Percentiles rank a stretch among this genome's conserved stretches.
Conservation (phyloP, 192 early-diverging fungal species). For the Podila clonocystis region DNA sequence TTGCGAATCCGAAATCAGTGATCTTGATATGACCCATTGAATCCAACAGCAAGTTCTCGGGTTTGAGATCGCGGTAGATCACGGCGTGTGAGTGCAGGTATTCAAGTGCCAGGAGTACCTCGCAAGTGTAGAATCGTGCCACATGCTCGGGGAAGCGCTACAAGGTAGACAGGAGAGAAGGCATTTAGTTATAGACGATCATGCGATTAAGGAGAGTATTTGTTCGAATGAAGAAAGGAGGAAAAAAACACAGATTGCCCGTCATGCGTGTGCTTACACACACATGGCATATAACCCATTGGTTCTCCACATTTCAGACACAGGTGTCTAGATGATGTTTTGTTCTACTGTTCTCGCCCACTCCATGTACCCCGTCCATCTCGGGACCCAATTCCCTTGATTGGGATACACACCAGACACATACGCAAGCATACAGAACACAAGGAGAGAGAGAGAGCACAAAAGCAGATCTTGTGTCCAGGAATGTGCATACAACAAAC, state of each 20-base stretch:
- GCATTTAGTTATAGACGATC: not conserved
- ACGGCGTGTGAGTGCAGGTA: slow-evolving; percentile 88
- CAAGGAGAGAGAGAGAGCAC: no score
- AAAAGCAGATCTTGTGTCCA: no score
- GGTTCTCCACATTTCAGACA: no score
- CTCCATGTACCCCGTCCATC: no score
- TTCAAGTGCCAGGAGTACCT: slow-evolving; percentile 90
- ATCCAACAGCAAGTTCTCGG: slow-evolving; percentile 86
- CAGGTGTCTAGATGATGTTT: no score
- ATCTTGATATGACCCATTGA: slow-evolving; percentile 84
- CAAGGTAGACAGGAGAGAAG: not conserved
- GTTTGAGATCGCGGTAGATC: slow-evolving; percentile 93
- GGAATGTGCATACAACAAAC: no score
- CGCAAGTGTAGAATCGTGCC: slow-evolving; percentile 90
- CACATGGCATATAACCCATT: no score
- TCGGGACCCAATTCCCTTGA: no score
- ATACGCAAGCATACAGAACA: no score
- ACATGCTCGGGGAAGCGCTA: slow-evolving; percentile 86
- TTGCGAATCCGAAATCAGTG: slow-evolving; percentile 91
- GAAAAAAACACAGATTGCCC: not conserved
- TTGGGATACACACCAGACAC: no score
- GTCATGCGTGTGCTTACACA: not conserved
- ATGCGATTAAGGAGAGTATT: not conserved
- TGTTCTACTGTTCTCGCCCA: no score
- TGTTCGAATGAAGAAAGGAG: slow-evolving; percentile 3